These are phyloP conservation scores for Trypanosoma boissoni DNA, from an alignment of 208 protist species.

Conservation along the genomic window DNA sequence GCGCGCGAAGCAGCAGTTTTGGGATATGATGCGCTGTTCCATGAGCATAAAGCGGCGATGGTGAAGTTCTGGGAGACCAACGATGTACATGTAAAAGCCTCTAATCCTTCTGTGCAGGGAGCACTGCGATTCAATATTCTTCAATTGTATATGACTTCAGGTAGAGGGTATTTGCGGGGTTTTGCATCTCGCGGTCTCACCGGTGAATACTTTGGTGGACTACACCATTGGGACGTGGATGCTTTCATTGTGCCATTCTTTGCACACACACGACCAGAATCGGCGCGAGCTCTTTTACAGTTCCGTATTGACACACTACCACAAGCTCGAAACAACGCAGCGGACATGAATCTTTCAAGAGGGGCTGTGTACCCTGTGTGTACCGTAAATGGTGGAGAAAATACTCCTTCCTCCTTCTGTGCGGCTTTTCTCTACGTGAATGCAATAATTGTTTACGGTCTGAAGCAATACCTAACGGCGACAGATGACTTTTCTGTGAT, in stretches of 20 bases:
- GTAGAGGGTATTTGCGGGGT: constrained; percentile 27
- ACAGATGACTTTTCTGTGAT: constrained; percentile 79
- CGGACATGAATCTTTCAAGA: constrained; percentile 73
- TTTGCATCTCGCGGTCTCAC: constrained; percentile 78
- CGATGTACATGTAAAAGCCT: constrained; percentile 56
- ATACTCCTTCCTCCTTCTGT: constrained; percentile 55
- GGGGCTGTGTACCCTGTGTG: constrained; percentile 82
- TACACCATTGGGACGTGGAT: constrained; percentile 89
- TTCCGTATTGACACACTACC: constrained; percentile 83
- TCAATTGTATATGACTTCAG: constrained; percentile 67
- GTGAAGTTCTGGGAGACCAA: constrained; percentile 65
- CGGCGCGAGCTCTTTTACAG: constrained; percentile 69
- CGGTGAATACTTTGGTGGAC: constrained; percentile 59
- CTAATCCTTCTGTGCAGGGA: constrained; percentile 52
- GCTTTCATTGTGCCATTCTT: constrained; percentile 84
- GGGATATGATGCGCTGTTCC: constrained; percentile 57
- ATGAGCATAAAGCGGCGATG: constrained; percentile 65
- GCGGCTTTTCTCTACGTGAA: constrained; percentile 84
- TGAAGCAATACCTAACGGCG: constrained; percentile 77
- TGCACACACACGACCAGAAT: constrained; percentile 69
- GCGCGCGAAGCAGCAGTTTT: constrained; percentile 49
- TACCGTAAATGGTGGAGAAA: constrained; percentile 81
- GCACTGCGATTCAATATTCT: constrained; percentile 86
- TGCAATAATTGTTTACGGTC: constrained; percentile 72
- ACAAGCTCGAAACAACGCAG: constrained; percentile 66